Evolutionary conservation across 163 green algal species (phyloP).

Genomic region (Prototheca cutis): DNA sequence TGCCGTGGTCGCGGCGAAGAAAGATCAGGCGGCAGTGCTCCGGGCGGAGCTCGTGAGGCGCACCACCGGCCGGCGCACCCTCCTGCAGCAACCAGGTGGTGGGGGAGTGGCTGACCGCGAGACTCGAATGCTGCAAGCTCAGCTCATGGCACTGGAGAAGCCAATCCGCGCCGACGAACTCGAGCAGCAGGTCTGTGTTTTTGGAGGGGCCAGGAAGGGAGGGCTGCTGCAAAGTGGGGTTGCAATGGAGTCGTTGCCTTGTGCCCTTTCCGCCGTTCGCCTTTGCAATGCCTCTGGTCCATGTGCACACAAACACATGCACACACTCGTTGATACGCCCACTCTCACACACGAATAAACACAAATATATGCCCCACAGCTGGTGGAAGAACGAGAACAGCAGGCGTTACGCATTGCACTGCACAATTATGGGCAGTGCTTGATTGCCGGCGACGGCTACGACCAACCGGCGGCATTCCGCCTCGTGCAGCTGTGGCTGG

Average conservation of each 20-base stretch:
- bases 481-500: constrained; percentile 72
- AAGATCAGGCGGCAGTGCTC: constrained; percentile 9
- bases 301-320: too few species aligned
- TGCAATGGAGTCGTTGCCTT: not conserved
- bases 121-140: constrained; percentile 8
- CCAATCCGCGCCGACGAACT: constrained; percentile 16
- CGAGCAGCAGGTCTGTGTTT: constrained; percentile 1
- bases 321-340: too few species aligned
- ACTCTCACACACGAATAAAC: too few species aligned
- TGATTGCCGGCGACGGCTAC: constrained; percentile 25
- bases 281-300: too few species aligned
- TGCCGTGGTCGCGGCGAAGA: constrained; percentile 1
- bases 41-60: not conserved
- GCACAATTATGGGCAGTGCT: constrained; percentile 26
- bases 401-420: constrained; percentile 26
- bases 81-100: too few species aligned
- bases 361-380: too few species aligned
- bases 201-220: not conserved
- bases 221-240: not conserved
- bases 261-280: too few species aligned
- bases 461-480: constrained; percentile 49
- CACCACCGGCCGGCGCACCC: not conserved
- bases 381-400: constrained; percentile 11
- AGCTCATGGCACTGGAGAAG: constrained; percentile 9
- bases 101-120: too few species aligned